phyloP scores from a whole-genome alignment of 257 asterid genomes.

The Mitragyna speciosa region DNA sequence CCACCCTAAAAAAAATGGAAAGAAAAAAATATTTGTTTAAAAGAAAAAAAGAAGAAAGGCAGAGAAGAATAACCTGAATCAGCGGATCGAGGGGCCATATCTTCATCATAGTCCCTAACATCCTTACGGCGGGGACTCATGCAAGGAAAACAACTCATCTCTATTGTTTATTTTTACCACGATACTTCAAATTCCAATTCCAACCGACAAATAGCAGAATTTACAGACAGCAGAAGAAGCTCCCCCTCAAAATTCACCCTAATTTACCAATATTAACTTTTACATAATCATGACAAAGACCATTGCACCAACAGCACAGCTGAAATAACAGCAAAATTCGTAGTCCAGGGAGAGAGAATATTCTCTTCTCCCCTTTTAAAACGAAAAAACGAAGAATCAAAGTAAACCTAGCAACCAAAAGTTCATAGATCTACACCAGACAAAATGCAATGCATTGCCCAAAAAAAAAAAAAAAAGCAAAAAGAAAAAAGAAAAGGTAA shows the following conservation, averaged over 20 bases:
- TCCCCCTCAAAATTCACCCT: not conserved
- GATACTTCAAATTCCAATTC: not conserved
- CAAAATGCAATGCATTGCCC: not conserved
- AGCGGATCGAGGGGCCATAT: constrained; percentile 42
- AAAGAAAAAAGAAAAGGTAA: too few relatives aligned
- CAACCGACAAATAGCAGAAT: constrained; percentile 2
- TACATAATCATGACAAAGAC: not conserved
- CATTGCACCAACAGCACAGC: not conserved
- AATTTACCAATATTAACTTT: constrained; percentile 4
- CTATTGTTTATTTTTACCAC: not conserved
- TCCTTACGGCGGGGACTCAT: constrained; percentile 51
- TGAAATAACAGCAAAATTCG: not conserved
- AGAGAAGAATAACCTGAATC: constrained; percentile 42
- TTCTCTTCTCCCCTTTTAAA: constrained; percentile 20
- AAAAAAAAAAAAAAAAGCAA: not conserved
- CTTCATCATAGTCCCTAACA: constrained; percentile 58
- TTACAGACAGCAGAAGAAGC: not conserved
- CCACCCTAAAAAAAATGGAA: not conserved
- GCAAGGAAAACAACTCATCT: constrained; percentile 84
- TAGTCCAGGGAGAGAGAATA: constrained; percentile 16
- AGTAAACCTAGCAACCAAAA: constrained; percentile 7
- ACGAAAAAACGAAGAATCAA: not conserved
- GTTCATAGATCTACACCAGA: constrained; percentile 11
- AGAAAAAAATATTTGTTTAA: not conserved
- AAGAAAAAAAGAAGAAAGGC: not conserved